Conservation (phyloP, 345 rosid genomes). For the Arabis alpina region DNA sequence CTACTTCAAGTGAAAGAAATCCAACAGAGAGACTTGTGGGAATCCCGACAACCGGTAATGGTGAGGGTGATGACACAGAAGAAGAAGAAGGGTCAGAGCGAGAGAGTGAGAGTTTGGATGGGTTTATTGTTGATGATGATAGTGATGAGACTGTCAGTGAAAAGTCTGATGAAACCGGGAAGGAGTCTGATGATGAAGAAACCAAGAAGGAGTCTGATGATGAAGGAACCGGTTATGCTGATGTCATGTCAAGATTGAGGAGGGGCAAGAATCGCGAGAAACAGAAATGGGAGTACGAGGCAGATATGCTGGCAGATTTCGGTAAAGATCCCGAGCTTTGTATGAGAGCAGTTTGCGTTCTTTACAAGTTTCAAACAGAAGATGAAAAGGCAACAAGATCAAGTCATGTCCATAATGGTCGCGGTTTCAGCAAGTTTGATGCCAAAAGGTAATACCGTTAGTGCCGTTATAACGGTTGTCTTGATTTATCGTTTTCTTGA, state of each 20-base stretch:
- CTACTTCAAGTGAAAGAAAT: constrained; percentile 32
- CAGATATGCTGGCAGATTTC: constrained; percentile 73
- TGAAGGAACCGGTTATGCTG: constrained; percentile 38
- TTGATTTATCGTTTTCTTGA: neutral
- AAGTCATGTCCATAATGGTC: constrained; percentile 48
- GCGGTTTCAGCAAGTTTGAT: constrained; percentile 74
- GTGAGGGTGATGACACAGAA: constrained; percentile 49
- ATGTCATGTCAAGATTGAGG: constrained; percentile 49
- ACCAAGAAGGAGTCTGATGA: constrained; percentile 45
- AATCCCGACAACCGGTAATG: constrained; percentile 44
- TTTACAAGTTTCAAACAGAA: constrained; percentile 65
- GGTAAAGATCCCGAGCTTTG: constrained; percentile 71
- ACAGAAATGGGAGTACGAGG: constrained; percentile 60
- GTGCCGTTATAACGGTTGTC: neutral
- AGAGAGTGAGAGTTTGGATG: constrained; percentile 55
- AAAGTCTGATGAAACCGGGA: constrained; percentile 1
- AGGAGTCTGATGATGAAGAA: constrained; percentile 55
- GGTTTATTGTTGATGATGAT: constrained; percentile 58
- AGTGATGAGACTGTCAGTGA: constrained; percentile 36
- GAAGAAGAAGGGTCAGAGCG: constrained; percentile 48
- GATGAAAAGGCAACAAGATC: constrained; percentile 56
- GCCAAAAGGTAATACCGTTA: constrained; percentile 56
- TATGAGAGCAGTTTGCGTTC: constrained; percentile 84
- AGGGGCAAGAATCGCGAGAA: constrained; percentile 53
- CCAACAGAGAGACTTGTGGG: constrained; percentile 34